Evolutionary conservation across 1,284 basidiomycete species (phyloP).

Genomic region (Singerocomus inundabilis): DNA sequence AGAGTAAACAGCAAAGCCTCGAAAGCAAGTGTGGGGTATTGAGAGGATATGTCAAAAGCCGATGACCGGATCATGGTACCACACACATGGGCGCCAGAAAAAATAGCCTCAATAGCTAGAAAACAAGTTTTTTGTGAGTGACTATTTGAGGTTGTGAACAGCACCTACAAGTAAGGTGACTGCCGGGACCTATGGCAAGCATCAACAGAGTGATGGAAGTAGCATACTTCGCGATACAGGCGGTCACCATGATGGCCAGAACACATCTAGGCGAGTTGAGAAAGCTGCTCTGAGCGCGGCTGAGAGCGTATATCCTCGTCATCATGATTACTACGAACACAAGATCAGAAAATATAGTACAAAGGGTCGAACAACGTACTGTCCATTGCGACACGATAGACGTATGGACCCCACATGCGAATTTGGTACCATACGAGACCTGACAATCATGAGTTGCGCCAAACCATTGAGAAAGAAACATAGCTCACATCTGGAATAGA

Average conservation of each 20-base stretch:
- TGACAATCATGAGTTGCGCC: background rate
- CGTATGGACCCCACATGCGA: slow-evolving; percentile 13
- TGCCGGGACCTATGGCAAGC: slow-evolving; percentile 11
- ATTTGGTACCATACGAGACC: slow-evolving; percentile 19
- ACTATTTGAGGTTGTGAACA: background rate
- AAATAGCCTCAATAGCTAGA: background rate
- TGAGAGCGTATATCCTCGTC: slow-evolving; percentile 16
- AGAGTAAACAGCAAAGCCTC: slow-evolving; percentile 17
- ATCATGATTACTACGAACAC: slow-evolving; percentile 20
- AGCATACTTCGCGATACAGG: slow-evolving; percentile 12
- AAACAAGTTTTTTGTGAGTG: background rate
- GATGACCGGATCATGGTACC: background rate
- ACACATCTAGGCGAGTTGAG: slow-evolving; percentile 10
- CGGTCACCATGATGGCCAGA: slow-evolving; percentile 4
- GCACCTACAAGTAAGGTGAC: slow-evolving; percentile 7
- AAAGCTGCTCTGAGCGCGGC: slow-evolving; percentile 1
- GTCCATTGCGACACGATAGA: slow-evolving; percentile 21
- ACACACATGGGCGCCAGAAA: slow-evolving; percentile 3
- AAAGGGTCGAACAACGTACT: slow-evolving; percentile 6
- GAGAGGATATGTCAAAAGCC: background rate
- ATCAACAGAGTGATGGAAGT: slow-evolving; percentile 9
- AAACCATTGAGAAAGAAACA: background rate
- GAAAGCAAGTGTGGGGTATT: slow-evolving; percentile 11
- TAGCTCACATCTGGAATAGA: slow-evolving; percentile 14
- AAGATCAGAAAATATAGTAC: background rate